Percentiles rank a stretch among this genome's conserved stretches.
Conservation (phyloP, 257 asterid species). For the Agastache rugosa region DNA sequence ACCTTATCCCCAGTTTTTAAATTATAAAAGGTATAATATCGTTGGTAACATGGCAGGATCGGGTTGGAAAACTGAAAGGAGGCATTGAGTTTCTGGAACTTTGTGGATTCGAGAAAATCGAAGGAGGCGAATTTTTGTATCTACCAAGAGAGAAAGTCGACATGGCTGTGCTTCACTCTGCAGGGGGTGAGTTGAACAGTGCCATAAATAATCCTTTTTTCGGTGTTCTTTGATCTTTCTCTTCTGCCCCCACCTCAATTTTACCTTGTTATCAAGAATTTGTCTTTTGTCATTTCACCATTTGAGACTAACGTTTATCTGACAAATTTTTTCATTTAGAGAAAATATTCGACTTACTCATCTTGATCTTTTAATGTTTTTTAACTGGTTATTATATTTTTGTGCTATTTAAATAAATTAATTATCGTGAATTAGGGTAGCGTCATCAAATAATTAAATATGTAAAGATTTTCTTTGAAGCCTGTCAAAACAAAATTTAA, state of each 20-base stretch:
- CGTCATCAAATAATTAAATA: too few relatives aligned
- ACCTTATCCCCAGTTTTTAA: too few relatives aligned
- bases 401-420: not conserved
- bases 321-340: not conserved
- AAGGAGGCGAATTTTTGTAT: slow-evolving; percentile 83
- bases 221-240: slow-evolving; percentile 70
- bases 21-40: not conserved
- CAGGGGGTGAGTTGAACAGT: slow-evolving; percentile 84
- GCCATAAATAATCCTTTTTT: slow-evolving; percentile 93
- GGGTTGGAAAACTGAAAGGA: slow-evolving; percentile 89
- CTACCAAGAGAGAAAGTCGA: slow-evolving; percentile 86
- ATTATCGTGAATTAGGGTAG: not conserved
- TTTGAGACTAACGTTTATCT: not conserved
- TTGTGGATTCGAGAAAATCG: slow-evolving; percentile 91
- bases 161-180: slow-evolving; percentile 81
- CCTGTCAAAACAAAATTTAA: too few relatives aligned
- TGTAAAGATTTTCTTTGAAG: too few relatives aligned
- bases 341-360: not conserved
- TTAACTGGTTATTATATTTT: not conserved
- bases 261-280: not conserved
- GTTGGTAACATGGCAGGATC: slow-evolving; percentile 63
- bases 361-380: not conserved
- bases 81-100: slow-evolving; percentile 88
- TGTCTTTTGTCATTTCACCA: not conserved
- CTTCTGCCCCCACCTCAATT: not conserved